phyloP scores from a whole-genome alignment of 345 rosid species.

The Erysimum cheiranthoides region DNA sequence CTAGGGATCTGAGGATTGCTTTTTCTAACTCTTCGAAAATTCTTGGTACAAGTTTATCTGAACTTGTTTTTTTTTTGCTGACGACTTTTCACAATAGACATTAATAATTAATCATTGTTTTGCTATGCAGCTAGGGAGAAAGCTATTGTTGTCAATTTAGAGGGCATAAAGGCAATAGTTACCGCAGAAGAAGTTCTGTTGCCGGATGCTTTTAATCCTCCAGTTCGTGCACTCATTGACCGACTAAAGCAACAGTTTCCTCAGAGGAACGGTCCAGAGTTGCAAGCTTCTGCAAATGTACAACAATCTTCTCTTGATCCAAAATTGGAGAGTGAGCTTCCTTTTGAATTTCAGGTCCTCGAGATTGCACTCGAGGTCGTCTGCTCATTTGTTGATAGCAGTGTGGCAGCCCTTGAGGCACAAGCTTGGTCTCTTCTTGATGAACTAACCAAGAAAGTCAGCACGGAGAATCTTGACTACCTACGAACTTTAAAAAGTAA shows the following conservation, averaged over 20 bases:
- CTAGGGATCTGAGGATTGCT: slow-evolving; percentile 87
- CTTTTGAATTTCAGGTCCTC: slow-evolving; percentile 88
- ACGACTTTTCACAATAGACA: not conserved
- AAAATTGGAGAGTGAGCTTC: slow-evolving; percentile 76
- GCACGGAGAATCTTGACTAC: slow-evolving; percentile 83
- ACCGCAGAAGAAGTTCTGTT: slow-evolving; percentile 80
- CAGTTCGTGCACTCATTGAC: slow-evolving; percentile 71
- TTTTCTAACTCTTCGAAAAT: slow-evolving; percentile 86
- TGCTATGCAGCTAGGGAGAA: slow-evolving; percentile 68
- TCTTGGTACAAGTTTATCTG: slow-evolving; percentile 41
- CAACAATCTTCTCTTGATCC: slow-evolving; percentile 59
- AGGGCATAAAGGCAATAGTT: slow-evolving; percentile 75
- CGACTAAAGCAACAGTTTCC: slow-evolving; percentile 76
- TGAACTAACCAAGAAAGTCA: slow-evolving; percentile 83
- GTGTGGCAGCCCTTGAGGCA: slow-evolving; percentile 71
- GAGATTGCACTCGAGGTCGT: slow-evolving; percentile 90
- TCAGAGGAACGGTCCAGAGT: slow-evolving; percentile 52
- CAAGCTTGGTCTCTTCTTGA: slow-evolving; percentile 86
- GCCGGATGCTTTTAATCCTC: slow-evolving; percentile 72
- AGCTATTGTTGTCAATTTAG: slow-evolving; percentile 87
- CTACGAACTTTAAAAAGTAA: slow-evolving; percentile 86
- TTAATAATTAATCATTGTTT: slow-evolving; percentile 5
- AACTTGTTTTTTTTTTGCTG: not conserved
- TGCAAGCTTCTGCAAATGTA: slow-evolving; percentile 50
- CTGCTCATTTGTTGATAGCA: slow-evolving; percentile 66